phyloP scores from a whole-genome alignment of 2,329 filamentous ascomycete species.

The Aspergillus flavus region DNA sequence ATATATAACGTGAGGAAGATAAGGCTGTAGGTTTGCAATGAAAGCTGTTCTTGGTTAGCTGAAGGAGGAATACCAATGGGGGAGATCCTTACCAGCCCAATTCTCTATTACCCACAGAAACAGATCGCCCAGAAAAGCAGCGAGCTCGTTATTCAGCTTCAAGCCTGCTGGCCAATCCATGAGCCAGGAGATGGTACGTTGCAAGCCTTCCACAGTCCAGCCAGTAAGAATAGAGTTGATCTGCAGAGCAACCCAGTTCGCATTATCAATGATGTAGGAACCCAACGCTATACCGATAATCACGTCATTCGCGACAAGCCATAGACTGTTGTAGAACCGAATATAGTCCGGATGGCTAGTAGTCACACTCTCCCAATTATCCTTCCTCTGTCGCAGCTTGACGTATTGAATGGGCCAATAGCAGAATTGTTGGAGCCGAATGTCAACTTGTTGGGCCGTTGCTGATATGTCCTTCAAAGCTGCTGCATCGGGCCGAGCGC shows the following conservation, averaged over 20 bases:
- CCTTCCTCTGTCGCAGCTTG: slow-evolving; percentile 83
- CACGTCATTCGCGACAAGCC: slow-evolving; percentile 97
- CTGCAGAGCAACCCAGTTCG: slow-evolving; percentile 76
- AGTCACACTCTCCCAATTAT: slow-evolving; percentile 93
- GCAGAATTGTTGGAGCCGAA: slow-evolving; percentile 94
- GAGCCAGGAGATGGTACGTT: slow-evolving; percentile 88
- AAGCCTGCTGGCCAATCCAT: slow-evolving; percentile 94
- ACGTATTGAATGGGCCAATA: slow-evolving; percentile 98
- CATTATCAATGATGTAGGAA: slow-evolving; percentile 96
- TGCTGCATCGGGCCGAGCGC: slow-evolving; percentile 72
- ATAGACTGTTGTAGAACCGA: slow-evolving; percentile 96
- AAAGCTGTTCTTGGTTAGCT: slow-evolving; percentile 57
- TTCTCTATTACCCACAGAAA: slow-evolving; percentile 99
- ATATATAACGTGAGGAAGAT: slow-evolving; percentile 84
- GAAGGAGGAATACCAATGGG: neutral
- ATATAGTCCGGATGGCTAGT: slow-evolving; percentile 97
- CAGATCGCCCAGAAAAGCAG: slow-evolving; percentile 88
- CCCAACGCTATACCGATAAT: slow-evolving; percentile 97
- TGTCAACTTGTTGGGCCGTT: slow-evolving; percentile 95
- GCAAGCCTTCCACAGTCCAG: slow-evolving; percentile 87
- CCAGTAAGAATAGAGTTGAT: slow-evolving; percentile 74
- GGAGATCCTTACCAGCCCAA: slow-evolving; percentile 71
- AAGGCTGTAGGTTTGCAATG: slow-evolving; percentile 74
- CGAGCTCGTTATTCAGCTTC: slow-evolving; percentile 92
- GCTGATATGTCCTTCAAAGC: slow-evolving; percentile 95